Base-by-base conservation (phyloP, 345 rosid species). In the Barbarea vulgaris region DNA sequence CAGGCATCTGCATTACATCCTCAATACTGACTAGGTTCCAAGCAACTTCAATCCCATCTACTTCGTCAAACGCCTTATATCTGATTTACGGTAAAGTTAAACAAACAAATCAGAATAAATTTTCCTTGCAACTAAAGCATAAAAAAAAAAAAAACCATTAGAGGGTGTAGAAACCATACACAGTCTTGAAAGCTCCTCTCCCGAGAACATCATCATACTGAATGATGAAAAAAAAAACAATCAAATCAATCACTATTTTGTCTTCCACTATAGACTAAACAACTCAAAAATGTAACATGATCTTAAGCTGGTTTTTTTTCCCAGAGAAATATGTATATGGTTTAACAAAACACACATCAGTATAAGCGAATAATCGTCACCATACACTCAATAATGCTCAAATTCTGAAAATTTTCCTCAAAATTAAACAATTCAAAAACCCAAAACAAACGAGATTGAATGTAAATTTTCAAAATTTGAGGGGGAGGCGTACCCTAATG, bases 181-280 rank as follows among this genome's bases (percentile, higher is more conserved):
- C 98, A 77, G 90, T 89, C 91, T 93, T 93, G 90, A 88, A 93
- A 47, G 98, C 98, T 71, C 98, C 98, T 81, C 79, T 87, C 67
- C 98, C 98, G 81, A 93, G 72, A 44, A 91, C 69, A 75, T 93
- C 98, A 82, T 89, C 89, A 78, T 83, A 87, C 94, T 89, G 85
- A 69, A 79, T 64, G n/a, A 78, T 61, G 18, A 12, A 69, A 62
- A 22, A 36, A 79, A 42, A 74, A 63, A 31, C 13, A 74, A 72
- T 55, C 17, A 4, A 63, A 63, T 53, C 3, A 5, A 21, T 65
- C 28, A 46, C 54, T 39, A 30, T 5, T 34, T 31, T 15, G 55
- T 19, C 24, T 42, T 33, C 30, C 33, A 57, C 3, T 3, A 31
- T 2, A 44, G 7, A 31, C 5, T 3, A 62, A 8, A 10, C 14